phyloP scores from a whole-genome alignment of 2,329 filamentous ascomycete genomes.

The Cryphonectria carpinicola region DNA sequence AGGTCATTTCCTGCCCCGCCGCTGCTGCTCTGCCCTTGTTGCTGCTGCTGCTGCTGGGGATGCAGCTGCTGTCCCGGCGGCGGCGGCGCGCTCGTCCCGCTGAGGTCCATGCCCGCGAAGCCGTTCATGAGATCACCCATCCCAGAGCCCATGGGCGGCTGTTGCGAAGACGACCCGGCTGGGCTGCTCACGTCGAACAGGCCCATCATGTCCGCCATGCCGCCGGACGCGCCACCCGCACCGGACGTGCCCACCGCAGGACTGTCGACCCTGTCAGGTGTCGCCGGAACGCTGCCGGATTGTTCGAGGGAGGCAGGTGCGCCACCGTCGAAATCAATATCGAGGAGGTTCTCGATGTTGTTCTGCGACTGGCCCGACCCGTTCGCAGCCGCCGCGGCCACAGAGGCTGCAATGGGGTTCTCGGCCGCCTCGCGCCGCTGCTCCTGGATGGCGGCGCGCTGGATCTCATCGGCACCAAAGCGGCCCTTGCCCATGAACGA shows the following conservation, averaged over 20 bases:
- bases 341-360: conserved; percentile 92
- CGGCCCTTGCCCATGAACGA: conserved; percentile 97
- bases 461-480: conserved; percentile 91
- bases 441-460: conserved; percentile 94
- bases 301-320: conserved; percentile 83
- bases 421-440: conserved; percentile 90
- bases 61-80: conserved; percentile 64
- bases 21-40: conserved; percentile 48
- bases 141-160: conserved; percentile 38
- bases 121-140: conserved; percentile 91
- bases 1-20: conserved; percentile 61
- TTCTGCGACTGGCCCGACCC: conserved; percentile 60
- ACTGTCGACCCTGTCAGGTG: conserved; percentile 70
- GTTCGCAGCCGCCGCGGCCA: conserved; percentile 69
- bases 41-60: conserved; percentile 39
- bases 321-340: conserved; percentile 70
- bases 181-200: conserved; percentile 63
- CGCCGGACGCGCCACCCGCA: conserved; percentile 46
- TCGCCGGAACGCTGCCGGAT: conserved; percentile 53
- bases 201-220: conserved; percentile 68
- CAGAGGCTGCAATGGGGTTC: conserved; percentile 89
- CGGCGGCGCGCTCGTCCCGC: conserved; percentile 65
- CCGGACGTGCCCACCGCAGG: conserved; percentile 47
- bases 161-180: conserved; percentile 45
- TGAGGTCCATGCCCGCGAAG: conserved; percentile 80